A percentile compares a stretch with the other conserved stretches of the same genome.
Conservation (phyloP, 768 basidiomycete genomes). For the Coprinopsis strossmayeri region DNA sequence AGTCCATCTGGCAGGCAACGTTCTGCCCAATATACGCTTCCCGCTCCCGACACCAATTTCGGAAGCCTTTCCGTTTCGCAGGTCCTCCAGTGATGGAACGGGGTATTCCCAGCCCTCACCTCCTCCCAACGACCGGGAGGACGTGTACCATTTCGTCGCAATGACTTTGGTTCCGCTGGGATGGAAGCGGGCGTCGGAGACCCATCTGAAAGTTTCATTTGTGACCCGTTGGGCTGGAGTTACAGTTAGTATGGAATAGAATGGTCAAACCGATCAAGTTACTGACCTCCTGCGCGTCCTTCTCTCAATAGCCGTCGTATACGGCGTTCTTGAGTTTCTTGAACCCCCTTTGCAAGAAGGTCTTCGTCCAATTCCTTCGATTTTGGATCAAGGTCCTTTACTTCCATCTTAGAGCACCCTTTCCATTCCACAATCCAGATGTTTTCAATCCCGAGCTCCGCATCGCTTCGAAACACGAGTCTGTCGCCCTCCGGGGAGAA, state of each 20-base stretch:
- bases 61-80: constrained; percentile 15
- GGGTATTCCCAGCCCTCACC: constrained; percentile 70
- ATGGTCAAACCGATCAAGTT: not conserved
- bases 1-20: constrained; percentile 56
- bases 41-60: constrained; percentile 39
- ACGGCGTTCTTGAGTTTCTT: constrained; percentile 44
- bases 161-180: constrained; percentile 55
- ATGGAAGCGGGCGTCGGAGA: constrained; percentile 67
- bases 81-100: constrained; percentile 37
- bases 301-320: constrained; percentile 46
- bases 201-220: constrained; percentile 70
- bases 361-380: constrained; percentile 34
- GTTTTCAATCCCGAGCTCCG: constrained; percentile 66
- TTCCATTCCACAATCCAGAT: constrained; percentile 66
- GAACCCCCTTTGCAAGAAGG: constrained; percentile 40
- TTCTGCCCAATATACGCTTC: constrained; percentile 46
- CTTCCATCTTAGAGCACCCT: constrained; percentile 57
- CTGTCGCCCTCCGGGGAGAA: constrained; percentile 63
- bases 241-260: not conserved
- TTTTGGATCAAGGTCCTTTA: constrained; percentile 28
- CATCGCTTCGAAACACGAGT: constrained; percentile 68
- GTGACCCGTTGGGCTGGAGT: constrained; percentile 43
- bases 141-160: constrained; percentile 78
- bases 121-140: constrained; percentile 54
- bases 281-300: constrained; percentile 44